A percentile compares a stretch with the other conserved stretches of the same genome.
Evolutionary conservation across 345 rosid species (phyloP).

Genomic region (Adansonia digitata): DNA sequence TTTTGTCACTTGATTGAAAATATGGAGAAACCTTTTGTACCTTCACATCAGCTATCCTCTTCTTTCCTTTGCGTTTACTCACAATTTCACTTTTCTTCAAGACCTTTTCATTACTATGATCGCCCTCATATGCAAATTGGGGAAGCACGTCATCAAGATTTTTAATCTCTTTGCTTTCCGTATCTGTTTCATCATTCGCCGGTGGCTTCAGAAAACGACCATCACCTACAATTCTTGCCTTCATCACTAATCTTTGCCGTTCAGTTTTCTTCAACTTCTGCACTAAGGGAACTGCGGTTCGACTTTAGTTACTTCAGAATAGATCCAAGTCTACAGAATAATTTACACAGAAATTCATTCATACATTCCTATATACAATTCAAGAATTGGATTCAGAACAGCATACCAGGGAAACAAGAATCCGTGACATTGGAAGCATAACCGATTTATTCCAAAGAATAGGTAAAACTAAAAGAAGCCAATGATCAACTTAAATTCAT

Average conservation of each 20-base stretch:
- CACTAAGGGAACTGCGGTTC: not conserved
- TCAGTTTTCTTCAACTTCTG: not conserved
- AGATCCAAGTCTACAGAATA: not conserved
- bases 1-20: constrained; percentile 2
- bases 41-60: constrained; percentile 2
- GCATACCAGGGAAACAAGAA: not conserved
- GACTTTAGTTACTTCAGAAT: not conserved
- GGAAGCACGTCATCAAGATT: constrained; percentile 19
- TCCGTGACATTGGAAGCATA: not conserved
- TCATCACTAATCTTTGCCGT: not conserved
- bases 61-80: not conserved
- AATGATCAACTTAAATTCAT: not conserved
- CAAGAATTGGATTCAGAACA: not conserved
- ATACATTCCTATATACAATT: not conserved
- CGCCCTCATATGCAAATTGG: constrained; percentile 8
- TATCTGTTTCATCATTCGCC: not conserved
- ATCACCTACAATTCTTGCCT: not conserved
- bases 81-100: not conserved
- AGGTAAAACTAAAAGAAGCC: not conserved
- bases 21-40: constrained; percentile 33
- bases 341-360: not conserved
- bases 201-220: not conserved
- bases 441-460: not conserved
- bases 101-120: not conserved
- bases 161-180: not conserved